Evolutionary conservation across 2,329 filamentous ascomycete species (phyloP).

Genomic region (Phialophora chinensis): DNA sequence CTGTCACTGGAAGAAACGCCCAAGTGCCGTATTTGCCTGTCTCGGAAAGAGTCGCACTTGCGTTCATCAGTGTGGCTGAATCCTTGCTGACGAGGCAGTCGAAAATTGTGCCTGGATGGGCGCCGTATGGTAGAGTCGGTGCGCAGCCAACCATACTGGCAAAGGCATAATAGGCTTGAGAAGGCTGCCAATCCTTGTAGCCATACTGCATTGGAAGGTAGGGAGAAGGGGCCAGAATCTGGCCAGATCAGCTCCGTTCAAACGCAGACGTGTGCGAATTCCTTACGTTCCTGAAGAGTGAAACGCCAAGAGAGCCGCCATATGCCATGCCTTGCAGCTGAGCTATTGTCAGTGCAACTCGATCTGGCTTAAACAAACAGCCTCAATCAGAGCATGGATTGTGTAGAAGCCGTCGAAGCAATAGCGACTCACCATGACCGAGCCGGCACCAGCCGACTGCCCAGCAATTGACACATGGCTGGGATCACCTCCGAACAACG

Average conservation of each 20-base stretch:
- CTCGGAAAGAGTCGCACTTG: conserved; percentile 45
- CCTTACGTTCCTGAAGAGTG: conserved; percentile 47
- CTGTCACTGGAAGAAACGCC: conserved; percentile 54
- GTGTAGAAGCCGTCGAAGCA: background rate
- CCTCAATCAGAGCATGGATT: conserved; percentile 25
- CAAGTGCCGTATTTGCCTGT: conserved; percentile 50
- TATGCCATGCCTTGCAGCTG: conserved; percentile 62
- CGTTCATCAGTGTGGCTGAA: conserved; percentile 47
- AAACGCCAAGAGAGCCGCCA: conserved; percentile 50
- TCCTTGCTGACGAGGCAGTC: conserved; percentile 50
- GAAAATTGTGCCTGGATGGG: conserved; percentile 45
- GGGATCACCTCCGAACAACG: conserved; percentile 60
- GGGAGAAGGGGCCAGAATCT: conserved; percentile 53
- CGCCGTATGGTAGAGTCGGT: conserved; percentile 41
- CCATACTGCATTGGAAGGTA: conserved; percentile 62
- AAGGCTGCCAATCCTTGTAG: conserved; percentile 55
- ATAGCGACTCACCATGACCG: conserved; percentile 44
- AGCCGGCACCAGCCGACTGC: conserved; percentile 59
- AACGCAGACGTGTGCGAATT: background rate
- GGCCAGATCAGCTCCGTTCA: conserved; percentile 10
- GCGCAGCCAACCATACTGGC: conserved; percentile 51
- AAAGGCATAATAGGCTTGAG: conserved; percentile 56
- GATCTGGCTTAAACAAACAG: conserved; percentile 45
- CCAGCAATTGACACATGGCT: conserved; percentile 58
- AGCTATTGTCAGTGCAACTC: background rate